These are phyloP conservation scores for Entomortierella parvispora DNA, from an alignment of 192 early-diverging fungal genomes.

Conservation along the genomic window DNA sequence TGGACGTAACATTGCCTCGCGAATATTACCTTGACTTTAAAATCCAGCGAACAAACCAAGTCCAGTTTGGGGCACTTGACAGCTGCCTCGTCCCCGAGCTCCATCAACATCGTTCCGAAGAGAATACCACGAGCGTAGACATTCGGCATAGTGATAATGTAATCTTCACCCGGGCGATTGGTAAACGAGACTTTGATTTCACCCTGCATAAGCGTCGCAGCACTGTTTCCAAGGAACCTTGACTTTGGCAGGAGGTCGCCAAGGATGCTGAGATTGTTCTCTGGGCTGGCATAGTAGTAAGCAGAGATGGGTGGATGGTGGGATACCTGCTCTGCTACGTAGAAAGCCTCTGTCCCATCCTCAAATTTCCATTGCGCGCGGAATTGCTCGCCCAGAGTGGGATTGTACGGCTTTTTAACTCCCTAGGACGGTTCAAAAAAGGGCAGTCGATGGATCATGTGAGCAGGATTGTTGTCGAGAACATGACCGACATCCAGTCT, in stretches of 20 bases:
- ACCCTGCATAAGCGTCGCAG: slow-evolving; percentile 88
- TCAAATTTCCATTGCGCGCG: slow-evolving; percentile 81
- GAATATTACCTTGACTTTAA: slow-evolving; percentile 84
- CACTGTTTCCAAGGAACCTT: slow-evolving; percentile 90
- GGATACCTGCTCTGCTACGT: slow-evolving; percentile 91
- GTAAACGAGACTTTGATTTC: slow-evolving; percentile 70
- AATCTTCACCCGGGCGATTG: slow-evolving; percentile 75
- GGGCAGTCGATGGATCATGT: background rate
- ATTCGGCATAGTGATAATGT: slow-evolving; percentile 89
- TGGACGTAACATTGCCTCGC: too few relatives aligned
- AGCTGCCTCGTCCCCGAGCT: slow-evolving; percentile 85
- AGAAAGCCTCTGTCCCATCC: slow-evolving; percentile 78
- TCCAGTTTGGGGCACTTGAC: slow-evolving; percentile 80
- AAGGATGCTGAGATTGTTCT: slow-evolving; percentile 78
- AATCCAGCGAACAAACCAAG: slow-evolving; percentile 86
- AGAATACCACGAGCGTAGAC: slow-evolving; percentile 93
- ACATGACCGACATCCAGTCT: background rate
- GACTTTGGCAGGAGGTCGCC: slow-evolving; percentile 90
- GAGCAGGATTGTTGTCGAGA: background rate
- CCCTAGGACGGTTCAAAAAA: slow-evolving; percentile 60
- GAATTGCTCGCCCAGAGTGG: slow-evolving; percentile 93
- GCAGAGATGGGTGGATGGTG: slow-evolving; percentile 95
- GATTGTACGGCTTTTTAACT: slow-evolving; percentile 96
- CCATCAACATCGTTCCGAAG: slow-evolving; percentile 94
- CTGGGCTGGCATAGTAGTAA: slow-evolving; percentile 85